These are phyloP conservation scores for Cystobasidium ongulense DNA, from an alignment of 768 basidiomycete species.

Conservation along the genomic window DNA sequence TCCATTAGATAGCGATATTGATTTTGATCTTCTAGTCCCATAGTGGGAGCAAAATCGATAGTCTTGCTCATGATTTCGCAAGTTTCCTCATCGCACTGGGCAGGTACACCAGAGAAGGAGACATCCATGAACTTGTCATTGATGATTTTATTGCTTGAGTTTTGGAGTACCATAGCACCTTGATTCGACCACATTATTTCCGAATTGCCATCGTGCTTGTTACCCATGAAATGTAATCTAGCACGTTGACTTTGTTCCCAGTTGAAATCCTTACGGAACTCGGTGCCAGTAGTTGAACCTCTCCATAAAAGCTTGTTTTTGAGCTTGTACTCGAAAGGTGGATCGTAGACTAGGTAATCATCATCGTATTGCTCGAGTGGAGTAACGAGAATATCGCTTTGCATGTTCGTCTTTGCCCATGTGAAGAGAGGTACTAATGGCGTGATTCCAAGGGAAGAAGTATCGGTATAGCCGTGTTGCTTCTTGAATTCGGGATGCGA, in stretches of 20 bases:
- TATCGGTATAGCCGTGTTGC: conserved; percentile 40
- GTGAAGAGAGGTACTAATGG: conserved; percentile 58
- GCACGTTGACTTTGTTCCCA: conserved; percentile 47
- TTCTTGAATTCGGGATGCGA: conserved; percentile 40
- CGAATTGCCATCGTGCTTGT: conserved; percentile 34
- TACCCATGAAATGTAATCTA: conserved; percentile 48
- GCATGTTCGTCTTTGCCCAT: conserved; percentile 75
- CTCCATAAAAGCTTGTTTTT: conserved; percentile 47
- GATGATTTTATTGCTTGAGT: conserved; percentile 45
- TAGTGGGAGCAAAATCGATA: conserved; percentile 56
- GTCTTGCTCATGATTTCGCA: conserved; percentile 41
- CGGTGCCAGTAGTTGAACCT: conserved; percentile 47
- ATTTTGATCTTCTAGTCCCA: conserved; percentile 53
- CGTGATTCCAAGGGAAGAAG: conserved; percentile 36
- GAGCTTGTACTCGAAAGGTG: conserved; percentile 46
- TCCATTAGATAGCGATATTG: conserved; percentile 85
- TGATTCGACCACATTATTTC: conserved; percentile 47
- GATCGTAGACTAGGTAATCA: conserved; percentile 41
- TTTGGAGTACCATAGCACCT: conserved; percentile 51
- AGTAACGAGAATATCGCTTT: conserved; percentile 81
- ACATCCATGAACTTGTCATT: conserved; percentile 79
- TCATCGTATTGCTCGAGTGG: conserved; percentile 82
- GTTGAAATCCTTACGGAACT: conserved; percentile 45
- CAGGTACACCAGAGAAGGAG: conserved; percentile 69
- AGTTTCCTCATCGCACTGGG: conserved; percentile 61